Evolutionary conservation across 495 filamentous ascomycete genomes (phyloP), one percentile per base, ranked within the genome.

Genomic region (Xylaria nigripes): DNA sequence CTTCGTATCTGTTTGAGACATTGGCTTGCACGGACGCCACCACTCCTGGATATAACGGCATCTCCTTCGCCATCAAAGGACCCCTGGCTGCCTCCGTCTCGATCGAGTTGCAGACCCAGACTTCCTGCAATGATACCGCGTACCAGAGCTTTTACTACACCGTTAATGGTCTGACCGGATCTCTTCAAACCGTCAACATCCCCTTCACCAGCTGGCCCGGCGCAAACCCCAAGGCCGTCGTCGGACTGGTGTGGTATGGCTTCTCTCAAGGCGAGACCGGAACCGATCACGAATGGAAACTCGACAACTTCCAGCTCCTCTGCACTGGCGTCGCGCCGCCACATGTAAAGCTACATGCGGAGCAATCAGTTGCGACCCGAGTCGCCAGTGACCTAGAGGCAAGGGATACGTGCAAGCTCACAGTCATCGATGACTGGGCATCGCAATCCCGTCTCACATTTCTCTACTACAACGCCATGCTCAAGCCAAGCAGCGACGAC

Each of bases 401-500:
- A 9, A 70, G 68, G 18, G 59, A 36, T 13, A 15, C 62, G 9
- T 85, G 81, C 68, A 59, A 69, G 4, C 64, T 72, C 50, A 65
- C 82, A 24, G 67, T 83, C 23, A 71, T 84, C 52, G 81, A 85
- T 45, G 81, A 85, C 69, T 85, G 76, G 71, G 71, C 69, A 40
- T 84, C 81, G 15, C 81, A 85, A 56, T 85, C 81, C 15, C 77
- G 81, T 16, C 67, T 85, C 50, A 85, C 81, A 0, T 85, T 85
- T 66, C 67, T 85, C 8, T 78, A 68, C 61, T 85, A 85, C 69
- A 85, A 85, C 60, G 74, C 81, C 36, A 57, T 83, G 67, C 63
- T 75, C 3, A 66, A 80, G 54, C 66, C 81, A n/a, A 72, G 75
- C 13, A 80, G 77, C 57, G 81, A 84, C 58, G 81, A 85, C 63